Evolutionary conservation across 345 rosid genomes (phyloP).

Genomic region (Stellera chamaejasme): DNA sequence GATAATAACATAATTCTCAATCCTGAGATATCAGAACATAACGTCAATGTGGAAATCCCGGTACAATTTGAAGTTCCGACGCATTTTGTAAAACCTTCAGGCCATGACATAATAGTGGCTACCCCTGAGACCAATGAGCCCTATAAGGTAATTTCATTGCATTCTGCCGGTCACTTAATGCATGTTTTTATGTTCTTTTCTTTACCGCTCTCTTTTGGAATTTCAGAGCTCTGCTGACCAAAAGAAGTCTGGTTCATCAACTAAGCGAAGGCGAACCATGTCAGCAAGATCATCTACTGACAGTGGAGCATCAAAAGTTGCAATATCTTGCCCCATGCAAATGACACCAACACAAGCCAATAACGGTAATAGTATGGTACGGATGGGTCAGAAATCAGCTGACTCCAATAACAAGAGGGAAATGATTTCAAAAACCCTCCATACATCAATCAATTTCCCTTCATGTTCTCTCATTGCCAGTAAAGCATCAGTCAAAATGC

Average conservation of each 20-base stretch:
- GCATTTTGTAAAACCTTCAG: conserved; percentile 16
- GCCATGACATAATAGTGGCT: conserved; percentile 11
- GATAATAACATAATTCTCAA: conserved; percentile 15
- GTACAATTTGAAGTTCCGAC: conserved; percentile 17
- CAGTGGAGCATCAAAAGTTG: conserved; percentile 20
- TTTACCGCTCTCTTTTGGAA: conserved; percentile 6
- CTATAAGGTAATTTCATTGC: conserved; percentile 27
- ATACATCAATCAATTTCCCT: conserved; percentile 39
- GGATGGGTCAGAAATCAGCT: conserved; percentile 14
- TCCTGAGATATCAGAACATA: conserved; percentile 14
- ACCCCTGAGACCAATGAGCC: conserved; percentile 17
- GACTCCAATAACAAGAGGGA: conserved; percentile 19
- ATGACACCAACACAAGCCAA: conserved; percentile 17
- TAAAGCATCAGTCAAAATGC: conserved; percentile 25
- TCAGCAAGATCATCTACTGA: conserved; percentile 22
- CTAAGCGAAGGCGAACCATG: conserved; percentile 29
- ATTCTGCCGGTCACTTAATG: conserved; percentile 5
- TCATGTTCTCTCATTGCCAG: conserved; percentile 19
- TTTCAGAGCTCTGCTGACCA: conserved; percentile 26
- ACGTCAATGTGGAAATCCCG: conserved; percentile 17
- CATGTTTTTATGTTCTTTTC: conserved; percentile 6
- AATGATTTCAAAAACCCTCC: conserved; percentile 24
- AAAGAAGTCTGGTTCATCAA: conserved; percentile 20
- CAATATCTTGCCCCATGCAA: conserved; percentile 22
- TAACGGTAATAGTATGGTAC: conserved; percentile 14